These are phyloP conservation scores for Neurospora pannonica DNA, from an alignment of 495 filamentous ascomycete species.

Conservation along the genomic window DNA sequence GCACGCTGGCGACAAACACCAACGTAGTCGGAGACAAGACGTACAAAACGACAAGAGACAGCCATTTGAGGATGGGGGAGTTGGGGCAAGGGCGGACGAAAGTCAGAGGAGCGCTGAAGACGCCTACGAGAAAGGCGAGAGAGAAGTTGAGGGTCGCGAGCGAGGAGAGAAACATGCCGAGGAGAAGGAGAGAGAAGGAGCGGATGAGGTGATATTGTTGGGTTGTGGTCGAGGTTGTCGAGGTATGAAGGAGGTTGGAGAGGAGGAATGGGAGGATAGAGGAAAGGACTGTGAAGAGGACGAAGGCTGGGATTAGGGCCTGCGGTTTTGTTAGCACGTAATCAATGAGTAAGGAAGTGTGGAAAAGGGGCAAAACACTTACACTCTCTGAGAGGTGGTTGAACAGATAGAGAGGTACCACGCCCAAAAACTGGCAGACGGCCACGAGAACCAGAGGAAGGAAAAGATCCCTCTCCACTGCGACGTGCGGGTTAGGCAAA, in stretches of 20 bases:
- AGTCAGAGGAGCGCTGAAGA: constrained; percentile 64
- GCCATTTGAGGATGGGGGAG: constrained; percentile 16
- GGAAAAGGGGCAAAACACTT: constrained; percentile 21
- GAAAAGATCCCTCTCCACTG: constrained; percentile 62
- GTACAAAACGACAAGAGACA: constrained; percentile 36
- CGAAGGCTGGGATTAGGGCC: constrained; percentile 50
- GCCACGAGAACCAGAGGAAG: constrained; percentile 67
- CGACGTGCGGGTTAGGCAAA: constrained; percentile 12
- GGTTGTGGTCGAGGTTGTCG: constrained; percentile 39
- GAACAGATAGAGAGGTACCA: constrained; percentile 79
- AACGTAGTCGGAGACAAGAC: constrained; percentile 57
- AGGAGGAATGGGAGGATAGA: constrained; percentile 48
- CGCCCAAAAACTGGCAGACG: constrained; percentile 63
- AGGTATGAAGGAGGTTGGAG: constrained; percentile 40
- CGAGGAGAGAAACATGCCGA: constrained; percentile 84
- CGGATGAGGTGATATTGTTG: constrained; percentile 73
- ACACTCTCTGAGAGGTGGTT: constrained; percentile 63
- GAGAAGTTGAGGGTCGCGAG: constrained; percentile 96
- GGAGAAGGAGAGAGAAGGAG: constrained; percentile 81
- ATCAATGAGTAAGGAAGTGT: background rate
- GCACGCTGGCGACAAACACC: constrained; percentile 41
- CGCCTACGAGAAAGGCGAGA: constrained; percentile 75
- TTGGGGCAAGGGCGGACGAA: constrained; percentile 51
- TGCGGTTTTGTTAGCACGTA: constrained; percentile 22
- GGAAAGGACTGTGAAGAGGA: constrained; percentile 48